These are phyloP conservation scores for Silene coronaria DNA, from an alignment of 179 eudicot species.

Conservation along the genomic window DNA sequence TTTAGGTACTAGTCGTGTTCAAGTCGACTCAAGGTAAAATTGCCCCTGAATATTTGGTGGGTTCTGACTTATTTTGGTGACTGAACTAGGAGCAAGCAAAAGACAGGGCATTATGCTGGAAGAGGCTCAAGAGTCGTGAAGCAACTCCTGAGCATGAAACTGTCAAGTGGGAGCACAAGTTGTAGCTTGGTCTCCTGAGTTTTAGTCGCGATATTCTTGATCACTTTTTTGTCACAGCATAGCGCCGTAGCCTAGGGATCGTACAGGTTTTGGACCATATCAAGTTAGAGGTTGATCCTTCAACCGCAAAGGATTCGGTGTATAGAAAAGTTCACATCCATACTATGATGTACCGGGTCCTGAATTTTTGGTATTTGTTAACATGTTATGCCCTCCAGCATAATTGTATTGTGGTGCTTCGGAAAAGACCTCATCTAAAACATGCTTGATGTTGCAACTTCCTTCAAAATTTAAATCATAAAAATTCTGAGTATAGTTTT, in stretches of 20 bases:
- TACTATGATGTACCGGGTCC: neutral
- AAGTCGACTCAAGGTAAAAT: too few relatives aligned
- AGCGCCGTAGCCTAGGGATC: neutral
- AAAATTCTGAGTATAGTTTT: neutral
- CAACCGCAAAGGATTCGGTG: neutral
- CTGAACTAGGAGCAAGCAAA: constrained; percentile 19
- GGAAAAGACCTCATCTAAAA: too few relatives aligned
- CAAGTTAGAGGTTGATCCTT: neutral
- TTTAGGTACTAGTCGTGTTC: too few relatives aligned
- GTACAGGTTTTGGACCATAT: neutral
- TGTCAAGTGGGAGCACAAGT: neutral
- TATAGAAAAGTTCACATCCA: neutral
- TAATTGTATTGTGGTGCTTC: too few relatives aligned
- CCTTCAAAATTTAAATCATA: neutral
- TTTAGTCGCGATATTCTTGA: too few relatives aligned
- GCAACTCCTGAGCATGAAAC: neutral
- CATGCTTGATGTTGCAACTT: neutral
- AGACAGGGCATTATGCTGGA: constrained; percentile 11
- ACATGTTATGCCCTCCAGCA: too few relatives aligned
- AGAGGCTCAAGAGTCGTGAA: constrained; percentile 7
- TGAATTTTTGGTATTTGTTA: too few relatives aligned
- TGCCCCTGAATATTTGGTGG: neutral
- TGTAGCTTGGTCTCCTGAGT: neutral
- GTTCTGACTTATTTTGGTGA: neutral
- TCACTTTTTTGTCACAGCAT: neutral